Conservation (phyloP, 1,284 basidiomycete genomes). For the Xerocomus amazonicus region DNA sequence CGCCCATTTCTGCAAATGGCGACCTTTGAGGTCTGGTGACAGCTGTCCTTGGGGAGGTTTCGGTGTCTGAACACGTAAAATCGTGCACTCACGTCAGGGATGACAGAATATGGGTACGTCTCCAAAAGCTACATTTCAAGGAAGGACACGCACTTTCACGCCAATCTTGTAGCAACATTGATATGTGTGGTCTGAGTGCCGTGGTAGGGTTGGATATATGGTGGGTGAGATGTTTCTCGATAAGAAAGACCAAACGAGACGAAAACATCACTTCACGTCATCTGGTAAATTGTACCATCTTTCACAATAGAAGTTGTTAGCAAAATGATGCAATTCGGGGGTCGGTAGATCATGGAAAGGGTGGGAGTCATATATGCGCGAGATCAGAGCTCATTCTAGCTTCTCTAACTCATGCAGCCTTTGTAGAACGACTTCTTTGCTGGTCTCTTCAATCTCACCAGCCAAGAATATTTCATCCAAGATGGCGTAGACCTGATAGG, state of each 20-base stretch:
- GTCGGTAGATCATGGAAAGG: slow-evolving; percentile 5
- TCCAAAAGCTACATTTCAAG: neutral
- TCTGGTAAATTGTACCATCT: slow-evolving; percentile 15
- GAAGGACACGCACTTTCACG: neutral
- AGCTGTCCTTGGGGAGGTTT: neutral
- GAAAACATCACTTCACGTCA: slow-evolving; percentile 18
- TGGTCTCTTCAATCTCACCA: slow-evolving; percentile 97
- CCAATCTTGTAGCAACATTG: neutral
- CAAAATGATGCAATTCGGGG: slow-evolving; percentile 6
- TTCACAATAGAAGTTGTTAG: slow-evolving; percentile 13
- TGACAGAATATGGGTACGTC: neutral
- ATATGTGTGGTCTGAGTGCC: neutral
- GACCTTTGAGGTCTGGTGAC: neutral
- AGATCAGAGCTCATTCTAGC: slow-evolving; percentile 54
- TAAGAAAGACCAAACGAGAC: neutral
- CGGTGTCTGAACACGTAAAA: neutral
- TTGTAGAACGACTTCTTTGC: slow-evolving; percentile 90
- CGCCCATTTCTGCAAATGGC: neutral
- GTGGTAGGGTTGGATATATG: neutral
- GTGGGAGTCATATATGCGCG: slow-evolving; percentile 9
- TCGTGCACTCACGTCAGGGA: slow-evolving; percentile 8
- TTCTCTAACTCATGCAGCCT: slow-evolving; percentile 90
- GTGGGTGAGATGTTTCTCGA: neutral
- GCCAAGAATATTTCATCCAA: slow-evolving; percentile 99
- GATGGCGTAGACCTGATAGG: slow-evolving; percentile 84